Conservation (phyloP, 495 filamentous ascomycete genomes). For the Trichocladium antarcticum region DNA sequence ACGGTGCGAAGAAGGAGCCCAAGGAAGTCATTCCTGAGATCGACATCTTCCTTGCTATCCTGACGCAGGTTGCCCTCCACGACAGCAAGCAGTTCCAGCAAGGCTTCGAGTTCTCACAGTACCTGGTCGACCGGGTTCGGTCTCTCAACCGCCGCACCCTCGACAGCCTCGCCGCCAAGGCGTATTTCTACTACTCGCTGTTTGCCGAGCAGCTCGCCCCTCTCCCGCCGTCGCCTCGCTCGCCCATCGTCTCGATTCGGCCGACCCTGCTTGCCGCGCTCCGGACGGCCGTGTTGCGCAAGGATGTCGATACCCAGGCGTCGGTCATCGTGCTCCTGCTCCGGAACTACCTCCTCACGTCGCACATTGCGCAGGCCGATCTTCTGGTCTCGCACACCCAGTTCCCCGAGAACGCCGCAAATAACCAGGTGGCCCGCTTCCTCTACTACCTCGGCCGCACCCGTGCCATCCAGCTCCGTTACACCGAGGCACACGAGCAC, state of each 20-base stretch:
- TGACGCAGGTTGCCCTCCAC: constrained; percentile 79
- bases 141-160: constrained; percentile 84
- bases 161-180: constrained; percentile 84
- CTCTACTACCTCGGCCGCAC: constrained; percentile 93
- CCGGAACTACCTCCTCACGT: constrained; percentile 90
- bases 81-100: constrained; percentile 68
- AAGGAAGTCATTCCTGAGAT: constrained; percentile 82
- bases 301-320: constrained; percentile 92
- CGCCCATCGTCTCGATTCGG: constrained; percentile 73
- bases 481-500: constrained; percentile 94
- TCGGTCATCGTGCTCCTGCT: constrained; percentile 89
- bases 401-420: constrained; percentile 85
- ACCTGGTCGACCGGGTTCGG: constrained; percentile 73
- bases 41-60: constrained; percentile 81
- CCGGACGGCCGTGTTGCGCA: constrained; percentile 83
- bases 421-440: constrained; percentile 95
- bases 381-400: constrained; percentile 87
- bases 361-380: constrained; percentile 94
- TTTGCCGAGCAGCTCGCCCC: constrained; percentile 85
- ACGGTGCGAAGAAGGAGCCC: constrained; percentile 43
- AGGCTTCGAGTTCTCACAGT: constrained; percentile 72
- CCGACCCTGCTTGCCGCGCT: constrained; percentile 78
- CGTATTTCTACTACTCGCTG: constrained; percentile 94
- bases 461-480: constrained; percentile 88
- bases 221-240: constrained; percentile 73